Conservation (phyloP, 208 protist genomes). For the Acanthamoeba healyi region DNA sequence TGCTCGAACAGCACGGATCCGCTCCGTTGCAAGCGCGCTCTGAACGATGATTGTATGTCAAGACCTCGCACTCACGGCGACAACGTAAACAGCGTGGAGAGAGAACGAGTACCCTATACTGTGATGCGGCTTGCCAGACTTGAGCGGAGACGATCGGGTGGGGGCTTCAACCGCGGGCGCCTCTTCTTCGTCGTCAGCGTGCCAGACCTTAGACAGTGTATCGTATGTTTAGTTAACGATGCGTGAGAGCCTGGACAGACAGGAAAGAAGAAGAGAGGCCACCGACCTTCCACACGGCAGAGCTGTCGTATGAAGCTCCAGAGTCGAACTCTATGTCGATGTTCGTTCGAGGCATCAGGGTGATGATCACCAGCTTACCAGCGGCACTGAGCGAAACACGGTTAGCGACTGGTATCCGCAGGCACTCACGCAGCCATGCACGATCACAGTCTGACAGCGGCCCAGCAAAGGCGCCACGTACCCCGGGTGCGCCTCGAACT, state of each 20-base stretch:
- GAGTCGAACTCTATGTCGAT: slow-evolving; percentile 39
- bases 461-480: not conserved
- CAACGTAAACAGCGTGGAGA: too few species aligned
- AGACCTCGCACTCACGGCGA: too few species aligned
- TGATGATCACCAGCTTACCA: slow-evolving; percentile 43
- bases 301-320: slow-evolving; percentile 24
- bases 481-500: slow-evolving; percentile 4
- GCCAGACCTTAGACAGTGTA: slow-evolving; percentile 38
- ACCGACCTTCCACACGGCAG: slow-evolving; percentile 40
- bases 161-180: not conserved
- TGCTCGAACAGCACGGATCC: slow-evolving; percentile 53
- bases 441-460: not conserved
- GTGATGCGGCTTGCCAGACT: not conserved
- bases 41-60: not conserved
- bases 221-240: not conserved
- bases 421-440: too few species aligned
- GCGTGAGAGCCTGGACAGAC: not conserved
- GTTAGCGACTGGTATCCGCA: not conserved
- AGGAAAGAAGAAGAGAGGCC: not conserved
- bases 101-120: not conserved
- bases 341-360: not conserved
- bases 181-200: slow-evolving; percentile 30
- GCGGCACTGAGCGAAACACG: not conserved
- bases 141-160: not conserved
- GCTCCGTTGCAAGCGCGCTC: not conserved